These are phyloP conservation scores for Aspergillus pseudotamarii DNA, from an alignment of 2,329 filamentous ascomycete genomes.

Conservation along the genomic window DNA sequence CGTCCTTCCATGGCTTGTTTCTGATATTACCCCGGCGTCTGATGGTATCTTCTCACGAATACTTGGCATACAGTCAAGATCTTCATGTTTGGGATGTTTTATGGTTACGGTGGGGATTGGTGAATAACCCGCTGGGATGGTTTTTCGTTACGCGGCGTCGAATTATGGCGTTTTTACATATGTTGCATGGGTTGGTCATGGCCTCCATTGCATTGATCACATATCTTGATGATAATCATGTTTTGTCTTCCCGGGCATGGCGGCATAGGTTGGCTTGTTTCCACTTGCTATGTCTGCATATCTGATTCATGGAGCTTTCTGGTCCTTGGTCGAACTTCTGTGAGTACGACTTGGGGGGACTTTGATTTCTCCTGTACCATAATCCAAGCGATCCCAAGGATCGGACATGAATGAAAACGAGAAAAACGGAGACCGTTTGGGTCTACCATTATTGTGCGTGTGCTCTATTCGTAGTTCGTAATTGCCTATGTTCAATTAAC, in stretches of 20 bases:
- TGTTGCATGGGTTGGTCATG: slow-evolving; percentile 19
- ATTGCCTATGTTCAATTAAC: background rate
- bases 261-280: background rate
- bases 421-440: slow-evolving; percentile 25
- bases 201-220: slow-evolving; percentile 18
- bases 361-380: slow-evolving; percentile 17
- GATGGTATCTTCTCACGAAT: slow-evolving; percentile 28
- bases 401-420: slow-evolving; percentile 23
- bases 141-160: slow-evolving; percentile 20
- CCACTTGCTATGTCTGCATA: slow-evolving; percentile 2
- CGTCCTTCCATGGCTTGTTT: slow-evolving; percentile 24
- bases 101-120: slow-evolving; percentile 23
- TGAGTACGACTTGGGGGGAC: background rate
- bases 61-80: slow-evolving; percentile 27
- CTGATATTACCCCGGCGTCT: slow-evolving; percentile 26
- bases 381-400: slow-evolving; percentile 8
- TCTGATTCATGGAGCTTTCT: background rate
- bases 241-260: slow-evolving; percentile 7
- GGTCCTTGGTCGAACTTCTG: background rate
- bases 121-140: slow-evolving; percentile 15
- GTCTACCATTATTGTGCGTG: background rate
- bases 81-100: slow-evolving; percentile 19
- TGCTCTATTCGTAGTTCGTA: background rate
- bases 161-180: slow-evolving; percentile 20
- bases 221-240: slow-evolving; percentile 20